Evolutionary conservation across 139 green algal species (phyloP), one percentile per base, ranked within the genome.

Genomic region (Micractinium sp.): DNA sequence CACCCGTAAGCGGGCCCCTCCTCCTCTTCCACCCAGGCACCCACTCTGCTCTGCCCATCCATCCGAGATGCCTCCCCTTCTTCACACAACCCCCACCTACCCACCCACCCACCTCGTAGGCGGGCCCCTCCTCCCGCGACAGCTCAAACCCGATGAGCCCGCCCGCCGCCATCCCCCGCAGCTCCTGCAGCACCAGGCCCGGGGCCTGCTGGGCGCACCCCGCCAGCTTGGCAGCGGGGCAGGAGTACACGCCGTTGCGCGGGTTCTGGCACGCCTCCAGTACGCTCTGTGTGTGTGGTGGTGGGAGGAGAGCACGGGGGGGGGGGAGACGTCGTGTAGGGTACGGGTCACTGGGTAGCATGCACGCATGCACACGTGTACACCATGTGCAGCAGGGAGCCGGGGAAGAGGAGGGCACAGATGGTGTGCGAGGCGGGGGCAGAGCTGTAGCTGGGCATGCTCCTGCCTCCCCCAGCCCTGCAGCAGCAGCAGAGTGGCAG

Each of bases 121-220:
- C 81, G 0, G 93, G 90, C 7, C 91, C 93, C 60, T 83, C 85
- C 39, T 92, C 83, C 25, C 80, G 89, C 31, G 87, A 89, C 61
- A 95, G 39, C 90, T 96, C 92, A 89, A 96, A 96, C 18, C 92
- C 90, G 35, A 98, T 92, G 87, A 95, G 91, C 0, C 92, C 76
- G 38, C 63, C 35, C 0, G 77, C 56, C 18, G 95, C 95, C 47
- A 98, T 90, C 61, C 87, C 87, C 27, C 90, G 56, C 79, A 97
- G 89, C 80, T 95, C 90, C 69, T 89, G 47, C 47, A 89, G 75
- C 56, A 74, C n/a, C 25, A 67, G 20, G 9, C 63, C 56, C 33
- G 90, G 84, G 19, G 90, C 25, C 35, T 83, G 3, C 47, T 82
- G 41, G 7, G 71, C 61, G 1, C 33, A 53, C 27, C 56, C 60